Evolutionary conservation across 352 stramenopile species (phyloP), one percentile per base, ranked within the genome.

Genomic region (Phytophthora constricta): DNA sequence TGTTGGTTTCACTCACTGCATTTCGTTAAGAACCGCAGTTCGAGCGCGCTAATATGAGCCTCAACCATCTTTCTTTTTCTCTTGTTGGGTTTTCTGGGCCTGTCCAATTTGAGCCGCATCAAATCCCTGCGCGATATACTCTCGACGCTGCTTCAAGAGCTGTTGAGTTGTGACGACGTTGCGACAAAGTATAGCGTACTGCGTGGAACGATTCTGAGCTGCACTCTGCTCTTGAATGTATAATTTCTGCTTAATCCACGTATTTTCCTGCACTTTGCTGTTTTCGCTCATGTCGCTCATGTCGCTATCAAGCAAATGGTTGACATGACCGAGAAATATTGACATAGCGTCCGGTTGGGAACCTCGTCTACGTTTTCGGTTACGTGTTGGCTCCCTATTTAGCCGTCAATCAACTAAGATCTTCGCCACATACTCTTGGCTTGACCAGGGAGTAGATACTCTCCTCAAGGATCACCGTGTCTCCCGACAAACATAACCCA

Each of bases 341-440:
- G 39, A n/a, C n/a, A n/a, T n/a, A n/a, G n/a, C n/a, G n/a, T n/a
- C n/a, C 17, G 39, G n/a, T 45, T 39, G 7, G 42, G 41, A 1
- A 39, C 50, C 26, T 65, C 49, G 3, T 59, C 42, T 17, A 54
- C 43, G n/a, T 46, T 39, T 10, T 51, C 50, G 1, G 28, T 4
- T 22, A n/a, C n/a, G n/a, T n/a, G n/a, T n/a, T n/a, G n/a, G n/a
- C n/a, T n/a, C n/a, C n/a, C n/a, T n/a, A n/a, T n/a, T n/a, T n/a
- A n/a, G n/a, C n/a, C n/a, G n/a, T n/a, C n/a, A n/a, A n/a, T n/a
- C n/a, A n/a, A n/a, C n/a, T n/a, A n/a, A n/a, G n/a, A n/a, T n/a
- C n/a, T n/a, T n/a, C n/a, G n/a, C n/a, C n/a, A n/a, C n/a, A n/a
- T n/a, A n/a, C n/a, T n/a, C n/a, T n/a, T n/a, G n/a, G n/a, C n/a